Evolutionary conservation across 2,329 filamentous ascomycete genomes (phyloP).

Genomic region (Phaeosphaeriaceae sp.): DNA sequence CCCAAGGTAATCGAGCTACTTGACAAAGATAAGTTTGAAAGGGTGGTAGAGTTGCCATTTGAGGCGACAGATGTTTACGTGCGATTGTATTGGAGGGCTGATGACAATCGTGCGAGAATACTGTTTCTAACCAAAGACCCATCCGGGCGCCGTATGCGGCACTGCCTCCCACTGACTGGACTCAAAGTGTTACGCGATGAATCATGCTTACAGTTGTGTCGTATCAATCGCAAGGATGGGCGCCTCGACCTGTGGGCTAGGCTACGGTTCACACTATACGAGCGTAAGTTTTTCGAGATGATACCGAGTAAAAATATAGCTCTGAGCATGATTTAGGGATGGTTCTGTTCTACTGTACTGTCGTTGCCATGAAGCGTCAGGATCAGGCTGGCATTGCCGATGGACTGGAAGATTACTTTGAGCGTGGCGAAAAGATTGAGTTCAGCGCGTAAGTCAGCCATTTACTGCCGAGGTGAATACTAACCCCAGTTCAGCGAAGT

Average conservation of each 20-base stretch:
- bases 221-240: constrained; percentile 47
- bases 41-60: constrained; percentile 53
- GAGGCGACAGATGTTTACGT: constrained; percentile 55
- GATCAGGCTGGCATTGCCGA: constrained; percentile 53
- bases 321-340: constrained; percentile 50
- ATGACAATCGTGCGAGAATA: constrained; percentile 61
- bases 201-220: constrained; percentile 51
- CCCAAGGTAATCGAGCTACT: constrained; percentile 43
- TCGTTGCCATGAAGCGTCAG: constrained; percentile 64
- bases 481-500: constrained; percentile 54
- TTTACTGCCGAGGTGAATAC: background rate
- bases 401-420: constrained; percentile 56
- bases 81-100: constrained; percentile 58
- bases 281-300: constrained; percentile 50
- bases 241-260: constrained; percentile 59
- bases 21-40: constrained; percentile 49
- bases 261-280: constrained; percentile 61
- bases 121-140: constrained; percentile 57
- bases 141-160: constrained; percentile 49
- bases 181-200: constrained; percentile 51
- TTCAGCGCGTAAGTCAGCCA: constrained; percentile 56
- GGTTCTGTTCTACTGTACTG: constrained; percentile 63
- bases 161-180: constrained; percentile 59
- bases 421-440: constrained; percentile 52
- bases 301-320: background rate